phyloP scores from a whole-genome alignment of 2,329 filamentous ascomycete genomes.

The Dactylellina parvicollis region DNA sequence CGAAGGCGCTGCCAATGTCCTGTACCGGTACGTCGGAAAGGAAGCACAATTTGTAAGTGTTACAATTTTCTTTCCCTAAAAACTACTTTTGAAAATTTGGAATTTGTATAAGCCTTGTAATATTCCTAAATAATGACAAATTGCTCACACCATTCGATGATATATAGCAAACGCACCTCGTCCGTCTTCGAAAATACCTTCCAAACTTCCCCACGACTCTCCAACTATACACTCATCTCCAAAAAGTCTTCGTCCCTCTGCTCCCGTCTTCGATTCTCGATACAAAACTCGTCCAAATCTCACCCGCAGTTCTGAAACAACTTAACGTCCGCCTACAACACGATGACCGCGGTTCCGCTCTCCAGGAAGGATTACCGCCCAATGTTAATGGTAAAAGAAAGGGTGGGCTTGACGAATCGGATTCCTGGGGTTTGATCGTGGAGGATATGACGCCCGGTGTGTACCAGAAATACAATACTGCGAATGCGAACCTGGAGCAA shows the following conservation, averaged over 20 bases:
- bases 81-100: neutral
- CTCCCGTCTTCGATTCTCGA: constrained; percentile 55
- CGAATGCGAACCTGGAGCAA: constrained; percentile 14
- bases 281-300: constrained; percentile 56
- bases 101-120: neutral
- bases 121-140: neutral
- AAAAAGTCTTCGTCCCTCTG: constrained; percentile 56
- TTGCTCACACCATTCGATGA: neutral
- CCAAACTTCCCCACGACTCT: constrained; percentile 57
- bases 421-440: constrained; percentile 56
- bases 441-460: constrained; percentile 57
- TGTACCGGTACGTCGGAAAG: constrained; percentile 57
- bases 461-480: constrained; percentile 43
- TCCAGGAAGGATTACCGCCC: constrained; percentile 24
- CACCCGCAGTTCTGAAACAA: constrained; percentile 53
- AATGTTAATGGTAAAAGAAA: constrained; percentile 28
- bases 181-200: constrained; percentile 56
- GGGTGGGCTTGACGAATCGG: constrained; percentile 56
- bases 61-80: neutral
- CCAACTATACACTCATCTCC: constrained; percentile 56
- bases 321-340: constrained; percentile 55
- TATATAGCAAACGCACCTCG: constrained; percentile 55
- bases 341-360: constrained; percentile 16
- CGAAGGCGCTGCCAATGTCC: constrained; percentile 57
- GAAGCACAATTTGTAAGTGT: constrained; percentile 40